phyloP scores from a whole-genome alignment of 2,329 filamentous ascomycete genomes.

The Keithomyces neogunnii region DNA sequence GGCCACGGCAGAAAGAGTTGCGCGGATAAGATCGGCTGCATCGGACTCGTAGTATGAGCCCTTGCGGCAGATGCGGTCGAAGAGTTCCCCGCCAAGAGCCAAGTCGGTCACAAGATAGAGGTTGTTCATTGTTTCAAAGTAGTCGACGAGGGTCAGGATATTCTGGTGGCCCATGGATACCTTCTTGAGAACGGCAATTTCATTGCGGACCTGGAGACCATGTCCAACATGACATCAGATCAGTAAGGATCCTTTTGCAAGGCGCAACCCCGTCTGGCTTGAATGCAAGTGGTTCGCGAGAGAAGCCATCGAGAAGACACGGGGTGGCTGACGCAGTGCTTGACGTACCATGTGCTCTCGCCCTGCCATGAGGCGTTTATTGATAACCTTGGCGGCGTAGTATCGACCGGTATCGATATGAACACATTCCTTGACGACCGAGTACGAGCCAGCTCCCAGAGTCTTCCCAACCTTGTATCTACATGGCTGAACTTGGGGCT shows the following conservation, averaged over 20 bases:
- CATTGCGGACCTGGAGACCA: conserved; percentile 70
- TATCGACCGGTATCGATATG: conserved; percentile 97
- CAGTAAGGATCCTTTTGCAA: neutral
- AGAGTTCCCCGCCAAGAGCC: conserved; percentile 90
- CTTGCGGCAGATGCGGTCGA: conserved; percentile 97
- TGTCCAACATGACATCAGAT: neutral
- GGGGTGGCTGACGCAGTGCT: neutral
- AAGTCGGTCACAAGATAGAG: conserved; percentile 96
- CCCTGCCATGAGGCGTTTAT: conserved; percentile 95
- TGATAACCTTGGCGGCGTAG: conserved; percentile 98
- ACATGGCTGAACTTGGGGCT: conserved; percentile 78
- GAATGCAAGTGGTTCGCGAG: no score
- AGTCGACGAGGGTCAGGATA: conserved; percentile 94
- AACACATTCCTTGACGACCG: conserved; percentile 96
- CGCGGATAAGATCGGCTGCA: conserved; percentile 88
- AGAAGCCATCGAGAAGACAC: no score
- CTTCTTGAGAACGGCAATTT: conserved; percentile 93
- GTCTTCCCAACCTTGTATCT: conserved; percentile 99
- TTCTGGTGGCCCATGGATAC: conserved; percentile 99
- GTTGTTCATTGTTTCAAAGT: conserved; percentile 99
- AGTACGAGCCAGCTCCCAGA: conserved; percentile 91
- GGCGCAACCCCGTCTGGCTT: no score
- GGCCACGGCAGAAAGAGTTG: conserved; percentile 92
- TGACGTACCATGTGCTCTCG: conserved; percentile 86
- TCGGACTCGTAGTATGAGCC: conserved; percentile 98